A percentile compares a stretch with the other conserved stretches of the same genome.
Evolutionary conservation across 768 basidiomycete species (phyloP).

Genomic region (Mycena rosella): DNA sequence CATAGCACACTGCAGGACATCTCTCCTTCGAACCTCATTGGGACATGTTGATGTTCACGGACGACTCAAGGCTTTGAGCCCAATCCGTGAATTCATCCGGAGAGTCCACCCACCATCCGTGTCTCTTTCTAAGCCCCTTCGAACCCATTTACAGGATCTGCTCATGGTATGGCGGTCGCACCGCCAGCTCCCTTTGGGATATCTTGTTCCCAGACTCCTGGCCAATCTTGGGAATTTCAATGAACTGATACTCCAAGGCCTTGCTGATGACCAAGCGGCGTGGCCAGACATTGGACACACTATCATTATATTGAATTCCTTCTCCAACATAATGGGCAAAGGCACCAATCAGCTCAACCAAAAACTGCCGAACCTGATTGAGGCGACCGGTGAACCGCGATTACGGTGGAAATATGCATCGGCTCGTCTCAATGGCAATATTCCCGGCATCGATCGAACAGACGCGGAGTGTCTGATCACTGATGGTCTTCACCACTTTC

Average conservation of each 20-base stretch:
- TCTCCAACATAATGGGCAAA: not conserved
- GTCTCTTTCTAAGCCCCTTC: not conserved
- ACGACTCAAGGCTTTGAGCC: constrained; percentile 7
- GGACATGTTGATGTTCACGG: constrained; percentile 1
- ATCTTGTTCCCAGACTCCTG: not conserved
- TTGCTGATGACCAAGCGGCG: not conserved
- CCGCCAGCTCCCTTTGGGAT: not conserved
- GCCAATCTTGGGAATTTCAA: not conserved
- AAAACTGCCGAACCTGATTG: not conserved
- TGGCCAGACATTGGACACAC: not conserved
- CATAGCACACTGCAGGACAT: not conserved
- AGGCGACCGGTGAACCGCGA: not conserved
- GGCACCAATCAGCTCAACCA: not conserved
- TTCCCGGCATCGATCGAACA: not conserved
- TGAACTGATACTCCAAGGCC: not conserved
- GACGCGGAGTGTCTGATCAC: not conserved
- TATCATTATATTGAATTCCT: not conserved
- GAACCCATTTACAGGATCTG: not conserved
- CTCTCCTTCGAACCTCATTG: constrained; percentile 14
- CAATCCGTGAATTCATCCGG: not conserved
- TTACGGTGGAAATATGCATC: not conserved
- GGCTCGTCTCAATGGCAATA: not conserved
- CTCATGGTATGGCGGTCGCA: not conserved
- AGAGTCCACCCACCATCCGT: not conserved
- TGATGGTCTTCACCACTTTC: not conserved